A percentile compares a stretch with the other conserved stretches of the same genome.
These are phyloP conservation scores for Candida maesae DNA, from an alignment of 805 yeast species.

Conservation along the genomic window DNA sequence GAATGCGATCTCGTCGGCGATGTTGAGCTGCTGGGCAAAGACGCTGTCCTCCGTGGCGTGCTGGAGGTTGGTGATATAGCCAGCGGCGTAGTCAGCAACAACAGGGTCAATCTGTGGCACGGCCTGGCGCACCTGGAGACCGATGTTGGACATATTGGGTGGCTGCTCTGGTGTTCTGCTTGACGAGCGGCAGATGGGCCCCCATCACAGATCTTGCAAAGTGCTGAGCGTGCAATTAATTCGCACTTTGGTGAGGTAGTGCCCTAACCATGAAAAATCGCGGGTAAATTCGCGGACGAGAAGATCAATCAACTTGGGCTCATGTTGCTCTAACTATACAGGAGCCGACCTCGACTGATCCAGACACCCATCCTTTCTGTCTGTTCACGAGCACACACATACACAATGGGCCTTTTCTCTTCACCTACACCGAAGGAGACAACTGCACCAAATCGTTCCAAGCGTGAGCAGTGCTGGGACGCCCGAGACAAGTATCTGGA, in stretches of 20 bases:
- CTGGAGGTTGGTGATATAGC: constrained; percentile 83
- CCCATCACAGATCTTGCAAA: too few relatives aligned
- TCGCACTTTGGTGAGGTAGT: too few relatives aligned
- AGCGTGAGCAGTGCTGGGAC: constrained; percentile 85
- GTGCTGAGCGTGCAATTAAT: too few relatives aligned
- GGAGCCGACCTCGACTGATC: not conserved
- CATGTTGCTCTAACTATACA: too few relatives aligned
- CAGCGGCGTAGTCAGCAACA: constrained; percentile 85
- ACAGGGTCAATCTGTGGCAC: constrained; percentile 83
- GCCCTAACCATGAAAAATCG: too few relatives aligned
- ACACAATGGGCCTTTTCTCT: constrained; percentile 47
- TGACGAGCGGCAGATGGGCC: too few relatives aligned
- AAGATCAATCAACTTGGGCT: too few relatives aligned
- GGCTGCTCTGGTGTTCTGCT: too few relatives aligned
- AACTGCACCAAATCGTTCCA: constrained; percentile 55
- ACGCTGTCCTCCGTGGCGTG: constrained; percentile 76
- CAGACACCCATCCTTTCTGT: not conserved
- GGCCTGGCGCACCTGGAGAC: constrained; percentile 73
- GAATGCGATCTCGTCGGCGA: constrained; percentile 64
- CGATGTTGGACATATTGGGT: constrained; percentile 33
- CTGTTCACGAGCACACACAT: not conserved
- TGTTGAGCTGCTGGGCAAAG: constrained; percentile 66
- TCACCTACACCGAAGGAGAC: constrained; percentile 26
- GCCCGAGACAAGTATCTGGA: constrained; percentile 73
- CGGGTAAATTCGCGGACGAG: too few relatives aligned